Evolutionary conservation across 129 eudicot species (phyloP).

Genomic region (Flaveria sonorensis): DNA sequence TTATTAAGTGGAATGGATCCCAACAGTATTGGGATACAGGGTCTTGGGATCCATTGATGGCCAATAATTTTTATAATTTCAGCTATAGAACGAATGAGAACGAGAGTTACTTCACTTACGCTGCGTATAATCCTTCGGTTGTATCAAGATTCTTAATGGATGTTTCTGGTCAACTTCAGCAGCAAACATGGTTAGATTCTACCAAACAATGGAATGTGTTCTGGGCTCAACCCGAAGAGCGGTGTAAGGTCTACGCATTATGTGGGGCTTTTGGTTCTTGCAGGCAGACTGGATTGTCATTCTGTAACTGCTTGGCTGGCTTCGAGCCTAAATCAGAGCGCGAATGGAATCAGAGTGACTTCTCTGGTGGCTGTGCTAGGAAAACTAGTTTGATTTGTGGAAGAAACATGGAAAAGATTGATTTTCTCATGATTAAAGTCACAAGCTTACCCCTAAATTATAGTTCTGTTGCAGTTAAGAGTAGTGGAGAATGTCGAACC

Average conservation of each 20-base stretch:
- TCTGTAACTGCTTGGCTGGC: constrained; percentile 58
- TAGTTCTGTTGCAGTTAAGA: constrained; percentile 23
- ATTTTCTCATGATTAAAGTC: constrained; percentile 29
- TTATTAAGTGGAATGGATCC: constrained; percentile 44
- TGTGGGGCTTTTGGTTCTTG: constrained; percentile 68
- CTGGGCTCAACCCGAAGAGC: constrained; percentile 59
- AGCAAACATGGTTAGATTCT: constrained; percentile 48
- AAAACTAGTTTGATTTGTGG: constrained; percentile 42
- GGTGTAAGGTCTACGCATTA: constrained; percentile 55
- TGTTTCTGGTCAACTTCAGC: constrained; percentile 55
- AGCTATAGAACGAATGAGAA: constrained; percentile 44
- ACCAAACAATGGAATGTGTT: constrained; percentile 48
- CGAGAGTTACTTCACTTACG: constrained; percentile 59
- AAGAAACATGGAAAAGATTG: constrained; percentile 17
- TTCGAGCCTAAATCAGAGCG: constrained; percentile 31
- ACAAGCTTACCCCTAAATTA: constrained; percentile 28
- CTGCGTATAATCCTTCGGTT: constrained; percentile 26
- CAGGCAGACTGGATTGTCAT: constrained; percentile 45
- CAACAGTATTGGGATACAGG: constrained; percentile 54
- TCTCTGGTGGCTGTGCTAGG: constrained; percentile 66
- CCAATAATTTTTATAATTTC: constrained; percentile 40
- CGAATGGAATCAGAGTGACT: constrained; percentile 57
- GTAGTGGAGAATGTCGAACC: constrained; percentile 40
- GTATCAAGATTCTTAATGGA: constrained; percentile 54
- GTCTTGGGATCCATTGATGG: constrained; percentile 53